Evolutionary conservation across 441 rosid genomes (phyloP).

Genomic region (California macrophylla): DNA sequence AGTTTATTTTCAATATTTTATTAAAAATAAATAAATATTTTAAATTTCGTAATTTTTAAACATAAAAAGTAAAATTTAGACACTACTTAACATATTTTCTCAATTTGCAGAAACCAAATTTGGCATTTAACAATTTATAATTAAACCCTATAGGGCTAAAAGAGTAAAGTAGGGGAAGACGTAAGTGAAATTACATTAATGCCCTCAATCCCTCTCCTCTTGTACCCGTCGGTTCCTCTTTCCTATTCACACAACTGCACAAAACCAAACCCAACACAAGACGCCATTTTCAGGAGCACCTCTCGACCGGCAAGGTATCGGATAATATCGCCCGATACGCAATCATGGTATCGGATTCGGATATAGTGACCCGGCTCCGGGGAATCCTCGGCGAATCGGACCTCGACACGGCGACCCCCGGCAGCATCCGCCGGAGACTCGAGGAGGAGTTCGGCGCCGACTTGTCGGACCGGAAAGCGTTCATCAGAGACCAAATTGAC

Average conservation of each 20-base stretch:
- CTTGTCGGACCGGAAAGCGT: constrained; percentile 23
- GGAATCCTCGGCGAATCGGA: constrained; percentile 19
- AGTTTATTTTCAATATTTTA: too few species aligned
- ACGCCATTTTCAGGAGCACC: constrained; percentile 2
- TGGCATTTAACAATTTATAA: too few species aligned
- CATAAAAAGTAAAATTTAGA: too few species aligned
- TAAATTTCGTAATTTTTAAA: too few species aligned
- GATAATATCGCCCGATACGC: not conserved
- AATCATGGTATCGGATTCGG: constrained; percentile 20
- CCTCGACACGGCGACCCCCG: constrained; percentile 23
- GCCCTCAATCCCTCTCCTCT: not conserved
- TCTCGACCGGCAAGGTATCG: not conserved
- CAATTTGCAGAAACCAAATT: too few species aligned
- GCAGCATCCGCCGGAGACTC: constrained; percentile 21
- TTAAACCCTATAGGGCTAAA: not conserved
- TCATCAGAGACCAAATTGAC: constrained; percentile 25
- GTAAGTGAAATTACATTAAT: not conserved
- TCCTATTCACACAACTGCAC: constrained; percentile 2
- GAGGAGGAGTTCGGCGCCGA: constrained; percentile 24
- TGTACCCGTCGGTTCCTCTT: constrained; percentile 3
- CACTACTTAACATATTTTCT: too few species aligned
- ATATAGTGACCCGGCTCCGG: constrained; percentile 22
- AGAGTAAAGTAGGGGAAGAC: not conserved
- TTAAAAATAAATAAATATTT: too few species aligned
- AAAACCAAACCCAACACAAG: not conserved